phyloP scores from a whole-genome alignment of 2,329 filamentous ascomycete species.

The Pestalotiopsis sp. region DNA sequence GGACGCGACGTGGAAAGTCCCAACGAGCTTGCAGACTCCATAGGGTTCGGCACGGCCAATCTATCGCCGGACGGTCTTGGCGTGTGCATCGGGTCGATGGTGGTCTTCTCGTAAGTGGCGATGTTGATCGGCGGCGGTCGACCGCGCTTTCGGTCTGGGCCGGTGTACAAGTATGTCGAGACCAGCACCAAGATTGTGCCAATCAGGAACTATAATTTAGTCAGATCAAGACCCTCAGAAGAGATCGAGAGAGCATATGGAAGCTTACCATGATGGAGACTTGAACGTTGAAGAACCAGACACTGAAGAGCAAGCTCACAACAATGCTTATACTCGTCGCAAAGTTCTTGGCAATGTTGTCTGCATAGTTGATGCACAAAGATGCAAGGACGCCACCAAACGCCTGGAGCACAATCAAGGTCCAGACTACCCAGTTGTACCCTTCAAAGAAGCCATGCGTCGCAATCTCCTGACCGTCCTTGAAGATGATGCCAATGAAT shows the following conservation, averaged over 20 bases:
- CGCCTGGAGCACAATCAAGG: constrained; percentile 80
- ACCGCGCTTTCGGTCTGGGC: constrained; percentile 60
- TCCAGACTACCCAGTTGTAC: constrained; percentile 92
- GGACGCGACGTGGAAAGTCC: constrained; percentile 36
- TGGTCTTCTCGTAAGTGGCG: constrained; percentile 77
- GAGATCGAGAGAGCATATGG: background rate
- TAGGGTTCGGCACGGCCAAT: constrained; percentile 32
- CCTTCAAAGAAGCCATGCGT: constrained; percentile 91
- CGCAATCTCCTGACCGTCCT: constrained; percentile 82
- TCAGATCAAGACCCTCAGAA: background rate
- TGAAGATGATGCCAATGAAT: constrained; percentile 82
- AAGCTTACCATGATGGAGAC: constrained; percentile 71
- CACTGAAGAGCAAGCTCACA: constrained; percentile 81
- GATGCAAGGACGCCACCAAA: constrained; percentile 83
- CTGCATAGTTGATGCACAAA: constrained; percentile 79
- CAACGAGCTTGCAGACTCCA: constrained; percentile 30
- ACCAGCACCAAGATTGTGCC: constrained; percentile 79
- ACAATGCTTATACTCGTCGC: constrained; percentile 92
- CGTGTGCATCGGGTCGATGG: constrained; percentile 49
- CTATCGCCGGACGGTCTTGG: constrained; percentile 29
- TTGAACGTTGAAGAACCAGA: constrained; percentile 82
- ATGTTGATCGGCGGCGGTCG: constrained; percentile 70
- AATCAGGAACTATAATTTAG: constrained; percentile 68
- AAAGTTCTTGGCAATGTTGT: constrained; percentile 93
- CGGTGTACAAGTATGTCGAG: constrained; percentile 85